Conservation (phyloP, 2,329 filamentous ascomycete genomes). For the Cladosporium sphaerospermum region DNA sequence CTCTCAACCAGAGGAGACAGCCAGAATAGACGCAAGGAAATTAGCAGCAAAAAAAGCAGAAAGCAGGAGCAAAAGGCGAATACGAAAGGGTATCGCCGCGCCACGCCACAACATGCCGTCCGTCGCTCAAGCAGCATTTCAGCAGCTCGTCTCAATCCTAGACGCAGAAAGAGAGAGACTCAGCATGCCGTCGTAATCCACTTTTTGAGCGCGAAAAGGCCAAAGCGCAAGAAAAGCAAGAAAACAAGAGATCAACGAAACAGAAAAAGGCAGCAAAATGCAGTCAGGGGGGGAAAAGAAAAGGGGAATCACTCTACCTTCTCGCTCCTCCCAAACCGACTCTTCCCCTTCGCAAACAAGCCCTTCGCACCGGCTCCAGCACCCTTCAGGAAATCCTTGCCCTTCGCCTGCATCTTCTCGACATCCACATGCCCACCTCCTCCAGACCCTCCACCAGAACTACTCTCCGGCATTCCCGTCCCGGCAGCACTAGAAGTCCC, state of each 20-base stretch:
- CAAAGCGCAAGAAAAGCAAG: slow-evolving; percentile 24
- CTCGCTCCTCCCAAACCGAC: slow-evolving; percentile 62
- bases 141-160: slow-evolving; percentile 9
- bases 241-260: slow-evolving; percentile 19
- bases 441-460: slow-evolving; percentile 13
- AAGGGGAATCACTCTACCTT: slow-evolving; percentile 77
- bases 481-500: neutral
- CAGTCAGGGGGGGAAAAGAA: slow-evolving; percentile 19
- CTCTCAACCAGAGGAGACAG: too few relatives aligned
- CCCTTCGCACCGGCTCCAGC: slow-evolving; percentile 89
- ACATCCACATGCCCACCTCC: slow-evolving; percentile 17
- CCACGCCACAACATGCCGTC: slow-evolving; percentile 9
- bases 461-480: neutral
- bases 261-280: neutral
- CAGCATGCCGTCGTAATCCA: slow-evolving; percentile 18
- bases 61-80: neutral
- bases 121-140: slow-evolving; percentile 5
- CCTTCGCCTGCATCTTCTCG: slow-evolving; percentile 62
- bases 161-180: slow-evolving; percentile 13
- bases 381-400: slow-evolving; percentile 81
- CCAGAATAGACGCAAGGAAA: neutral
- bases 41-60: slow-evolving; percentile 9
- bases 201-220: neutral
- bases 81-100: slow-evolving; percentile 9
- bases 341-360: slow-evolving; percentile 83